These are phyloP conservation scores for Camellia japonica DNA, from an alignment of 148 eudicot genomes.

Conservation along the genomic window DNA sequence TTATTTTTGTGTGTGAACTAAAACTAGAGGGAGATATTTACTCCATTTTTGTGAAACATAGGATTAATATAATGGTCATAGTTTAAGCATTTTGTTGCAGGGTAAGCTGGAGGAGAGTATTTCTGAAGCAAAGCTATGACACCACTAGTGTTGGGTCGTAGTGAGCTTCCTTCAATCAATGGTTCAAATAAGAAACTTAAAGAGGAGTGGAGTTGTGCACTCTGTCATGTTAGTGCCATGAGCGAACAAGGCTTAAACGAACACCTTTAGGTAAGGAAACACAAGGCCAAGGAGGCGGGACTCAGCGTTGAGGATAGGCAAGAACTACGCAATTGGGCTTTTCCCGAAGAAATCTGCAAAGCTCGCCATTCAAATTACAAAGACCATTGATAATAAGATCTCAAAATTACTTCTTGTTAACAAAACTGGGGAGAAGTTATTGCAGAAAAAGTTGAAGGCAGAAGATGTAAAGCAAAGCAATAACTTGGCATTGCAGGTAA, in stretches of 20 bases:
- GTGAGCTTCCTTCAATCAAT: slow-evolving; percentile 15
- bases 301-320: slow-evolving; percentile 28
- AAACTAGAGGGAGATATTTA: neutral
- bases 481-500: neutral
- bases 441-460: neutral
- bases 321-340: slow-evolving; percentile 30
- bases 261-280: slow-evolving; percentile 60
- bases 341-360: slow-evolving; percentile 29
- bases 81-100: slow-evolving; percentile 35
- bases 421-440: neutral
- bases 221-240: slow-evolving; percentile 54
- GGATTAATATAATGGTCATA: neutral
- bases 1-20: neutral
- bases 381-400: neutral
- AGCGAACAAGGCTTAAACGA: slow-evolving; percentile 43
- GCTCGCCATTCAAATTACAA: neutral
- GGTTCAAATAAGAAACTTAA: slow-evolving; percentile 35
- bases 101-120: slow-evolving; percentile 34
- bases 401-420: neutral
- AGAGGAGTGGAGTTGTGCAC: slow-evolving; percentile 59
- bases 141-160: slow-evolving; percentile 21
- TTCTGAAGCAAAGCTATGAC: slow-evolving; percentile 36
- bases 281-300: slow-evolving; percentile 44
- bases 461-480: neutral
- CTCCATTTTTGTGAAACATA: neutral